Conservation (phyloP, 805 yeast genomes). For the Teunomyces cretensis region DNA sequence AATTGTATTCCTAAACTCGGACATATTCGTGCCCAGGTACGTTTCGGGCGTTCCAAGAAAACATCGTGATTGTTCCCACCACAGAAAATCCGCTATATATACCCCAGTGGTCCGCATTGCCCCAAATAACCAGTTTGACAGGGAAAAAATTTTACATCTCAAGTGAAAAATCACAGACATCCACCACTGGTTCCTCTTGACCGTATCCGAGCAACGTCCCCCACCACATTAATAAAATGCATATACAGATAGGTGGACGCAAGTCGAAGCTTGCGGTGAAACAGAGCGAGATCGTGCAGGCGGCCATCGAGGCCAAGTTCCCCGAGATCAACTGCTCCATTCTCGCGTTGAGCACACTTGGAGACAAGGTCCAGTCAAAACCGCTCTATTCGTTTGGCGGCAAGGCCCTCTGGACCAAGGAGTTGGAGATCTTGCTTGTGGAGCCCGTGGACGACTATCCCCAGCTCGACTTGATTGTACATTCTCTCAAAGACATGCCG, state of each 20-base stretch:
- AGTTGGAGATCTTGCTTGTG: constrained; percentile 76
- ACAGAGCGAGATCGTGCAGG: constrained; percentile 76
- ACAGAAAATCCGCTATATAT: not conserved
- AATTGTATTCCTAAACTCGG: not conserved
- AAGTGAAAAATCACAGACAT: not conserved
- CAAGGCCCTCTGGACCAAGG: constrained; percentile 94
- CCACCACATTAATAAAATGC: constrained; percentile 21
- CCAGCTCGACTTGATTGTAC: constrained; percentile 84
- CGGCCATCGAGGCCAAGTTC: constrained; percentile 53
- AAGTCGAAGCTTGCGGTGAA: constrained; percentile 83
- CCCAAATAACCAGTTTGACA: not conserved
- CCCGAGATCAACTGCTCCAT: constrained; percentile 74
- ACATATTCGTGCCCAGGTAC: too few species aligned
- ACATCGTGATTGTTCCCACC: not conserved
- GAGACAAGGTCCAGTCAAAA: constrained; percentile 81
- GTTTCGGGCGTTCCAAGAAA: too few species aligned
- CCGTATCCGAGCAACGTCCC: not conserved
- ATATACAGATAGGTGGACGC: constrained; percentile 77
- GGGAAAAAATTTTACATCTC: not conserved
- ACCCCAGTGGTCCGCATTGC: not conserved
- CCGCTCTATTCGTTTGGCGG: constrained; percentile 96
- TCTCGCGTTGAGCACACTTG: constrained; percentile 78
- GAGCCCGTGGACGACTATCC: constrained; percentile 60
- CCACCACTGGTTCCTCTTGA: not conserved
- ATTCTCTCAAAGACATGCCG: constrained; percentile 91